phyloP scores from a whole-genome alignment of 83 land plant genomes.

The Diphasiastrum complanatum region DNA sequence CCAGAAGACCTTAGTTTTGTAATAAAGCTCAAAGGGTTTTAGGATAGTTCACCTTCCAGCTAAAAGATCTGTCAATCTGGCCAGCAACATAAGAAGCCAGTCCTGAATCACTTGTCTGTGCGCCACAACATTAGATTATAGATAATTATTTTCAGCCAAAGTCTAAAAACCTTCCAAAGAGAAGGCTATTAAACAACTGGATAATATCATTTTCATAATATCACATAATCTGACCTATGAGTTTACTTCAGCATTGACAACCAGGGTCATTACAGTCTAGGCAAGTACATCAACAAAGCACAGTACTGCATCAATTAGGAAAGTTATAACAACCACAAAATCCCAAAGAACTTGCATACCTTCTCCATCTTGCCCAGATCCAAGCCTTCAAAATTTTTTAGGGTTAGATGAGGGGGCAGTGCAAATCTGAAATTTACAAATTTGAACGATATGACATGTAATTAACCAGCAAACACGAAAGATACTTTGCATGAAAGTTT shows the following conservation, averaged over 20 bases:
- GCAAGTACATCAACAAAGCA: too few species aligned
- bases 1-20: too few species aligned
- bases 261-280: too few species aligned
- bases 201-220: neutral
- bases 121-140: constrained; percentile 12
- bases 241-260: too few species aligned
- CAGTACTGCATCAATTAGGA: too few species aligned
- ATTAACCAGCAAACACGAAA: neutral
- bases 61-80: constrained; percentile 84
- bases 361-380: constrained; percentile 28
- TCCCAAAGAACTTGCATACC: constrained; percentile 14
- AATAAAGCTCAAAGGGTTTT: too few species aligned
- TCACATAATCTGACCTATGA: neutral
- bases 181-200: neutral
- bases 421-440: constrained; percentile 14
- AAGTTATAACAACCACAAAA: too few species aligned
- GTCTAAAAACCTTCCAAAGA: neutral
- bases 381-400: constrained; percentile 34
- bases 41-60: constrained; percentile 99
- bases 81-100: constrained; percentile 93
- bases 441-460: neutral
- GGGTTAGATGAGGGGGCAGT: constrained; percentile 12
- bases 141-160: neutral
- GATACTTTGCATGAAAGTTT: too few species aligned
- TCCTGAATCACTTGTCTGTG: constrained; percentile 84